Conservation (phyloP, 139 green algal genomes). For the Desmodesmus armatus region DNA sequence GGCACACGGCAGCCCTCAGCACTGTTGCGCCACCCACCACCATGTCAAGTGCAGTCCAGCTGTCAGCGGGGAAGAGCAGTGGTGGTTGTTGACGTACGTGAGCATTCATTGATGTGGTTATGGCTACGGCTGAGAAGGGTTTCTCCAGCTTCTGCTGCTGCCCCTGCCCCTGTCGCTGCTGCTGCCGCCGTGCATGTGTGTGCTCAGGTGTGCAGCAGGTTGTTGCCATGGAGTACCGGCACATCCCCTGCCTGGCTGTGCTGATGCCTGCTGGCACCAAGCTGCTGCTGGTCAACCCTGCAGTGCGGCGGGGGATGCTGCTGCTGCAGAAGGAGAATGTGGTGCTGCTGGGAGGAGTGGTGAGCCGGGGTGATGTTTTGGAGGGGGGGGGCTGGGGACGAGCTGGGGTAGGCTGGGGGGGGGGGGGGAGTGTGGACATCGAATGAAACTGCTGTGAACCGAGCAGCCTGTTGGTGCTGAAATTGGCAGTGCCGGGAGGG, state of each 20-base stretch:
- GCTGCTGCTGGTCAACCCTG: slow-evolving; percentile 64
- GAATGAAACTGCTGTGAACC: background rate
- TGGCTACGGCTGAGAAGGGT: background rate
- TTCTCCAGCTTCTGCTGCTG: background rate
- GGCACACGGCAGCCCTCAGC: no score
- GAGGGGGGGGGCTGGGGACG: background rate
- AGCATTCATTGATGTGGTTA: background rate
- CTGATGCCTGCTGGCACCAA: slow-evolving; percentile 49
- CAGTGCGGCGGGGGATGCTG: slow-evolving; percentile 68
- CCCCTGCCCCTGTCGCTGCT: background rate
- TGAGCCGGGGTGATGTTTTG: no score
- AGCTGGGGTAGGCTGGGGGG: no score
- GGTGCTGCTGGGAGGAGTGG: slow-evolving; percentile 68
- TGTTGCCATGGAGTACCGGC: slow-evolving; percentile 62
- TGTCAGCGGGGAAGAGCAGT: no score
- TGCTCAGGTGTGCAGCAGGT: slow-evolving; percentile 57
- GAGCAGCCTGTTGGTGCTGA: background rate
- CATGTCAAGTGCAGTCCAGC: no score
- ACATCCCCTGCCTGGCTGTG: slow-evolving; percentile 37
- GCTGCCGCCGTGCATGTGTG: background rate
- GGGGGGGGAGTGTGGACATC: background rate
- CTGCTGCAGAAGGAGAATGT: slow-evolving; percentile 74
- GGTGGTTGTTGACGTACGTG: no score
- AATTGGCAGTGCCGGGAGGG: background rate
- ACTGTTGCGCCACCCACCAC: no score